Evolutionary conservation across 2,329 filamentous ascomycete genomes (phyloP).

Genomic region (Pseudogymnoascus pannorum): DNA sequence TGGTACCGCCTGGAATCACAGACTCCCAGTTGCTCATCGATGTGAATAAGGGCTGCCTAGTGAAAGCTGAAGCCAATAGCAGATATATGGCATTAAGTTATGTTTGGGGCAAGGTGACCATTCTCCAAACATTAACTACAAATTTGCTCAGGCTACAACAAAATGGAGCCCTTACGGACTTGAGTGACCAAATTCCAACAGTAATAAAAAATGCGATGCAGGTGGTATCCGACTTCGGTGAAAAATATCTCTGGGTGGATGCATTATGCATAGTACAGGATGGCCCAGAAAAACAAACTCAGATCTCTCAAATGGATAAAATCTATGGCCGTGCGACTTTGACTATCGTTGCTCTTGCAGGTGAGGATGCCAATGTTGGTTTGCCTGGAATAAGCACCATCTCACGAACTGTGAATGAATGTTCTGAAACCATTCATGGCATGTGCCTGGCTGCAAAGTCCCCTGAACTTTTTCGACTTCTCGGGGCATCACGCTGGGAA

Average conservation of each 20-base stretch:
- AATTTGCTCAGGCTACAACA: too few species aligned
- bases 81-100: too few species aligned
- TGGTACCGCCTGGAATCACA: too few species aligned
- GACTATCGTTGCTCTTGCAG: not conserved
- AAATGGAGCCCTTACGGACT: too few species aligned
- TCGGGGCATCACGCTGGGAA: not conserved
- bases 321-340: slow-evolving; percentile 2
- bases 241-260: slow-evolving; percentile 9
- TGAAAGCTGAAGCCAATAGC: too few species aligned
- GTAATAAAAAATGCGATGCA: too few species aligned
- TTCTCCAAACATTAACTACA: too few species aligned
- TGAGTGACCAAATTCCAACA: too few species aligned
- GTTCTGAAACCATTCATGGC: not conserved
- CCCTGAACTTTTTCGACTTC: not conserved
- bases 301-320: slow-evolving; percentile 8
- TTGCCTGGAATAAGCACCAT: slow-evolving; percentile 2
- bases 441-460: not conserved
- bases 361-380: slow-evolving; percentile 5
- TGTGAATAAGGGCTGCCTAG: too few species aligned
- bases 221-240: not conserved
- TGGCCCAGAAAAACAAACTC: not conserved
- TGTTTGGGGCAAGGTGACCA: too few species aligned
- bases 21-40: too few species aligned
- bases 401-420: not conserved
- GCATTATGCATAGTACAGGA: slow-evolving; percentile 8